phyloP scores from a whole-genome alignment of 805 yeast genomes.

The Wickerhamiella siamensis region DNA sequence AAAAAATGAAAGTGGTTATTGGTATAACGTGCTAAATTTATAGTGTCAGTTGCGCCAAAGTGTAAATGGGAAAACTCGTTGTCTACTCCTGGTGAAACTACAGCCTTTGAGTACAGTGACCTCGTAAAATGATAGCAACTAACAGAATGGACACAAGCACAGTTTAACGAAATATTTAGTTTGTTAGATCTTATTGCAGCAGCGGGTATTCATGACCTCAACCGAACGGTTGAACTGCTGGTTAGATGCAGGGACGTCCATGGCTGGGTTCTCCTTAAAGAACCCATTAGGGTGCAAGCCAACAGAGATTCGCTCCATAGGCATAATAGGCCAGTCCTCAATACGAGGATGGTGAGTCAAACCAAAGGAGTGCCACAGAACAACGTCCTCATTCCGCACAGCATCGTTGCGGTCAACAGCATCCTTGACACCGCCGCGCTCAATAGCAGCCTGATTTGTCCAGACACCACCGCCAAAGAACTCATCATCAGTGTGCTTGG shows the following conservation, averaged over 20 bases:
- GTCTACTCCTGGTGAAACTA: too few relatives aligned
- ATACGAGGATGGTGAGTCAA: constrained; percentile 71
- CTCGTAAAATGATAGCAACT: too few relatives aligned
- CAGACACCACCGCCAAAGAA: constrained; percentile 73
- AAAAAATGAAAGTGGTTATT: too few relatives aligned
- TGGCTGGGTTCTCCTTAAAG: constrained; percentile 66
- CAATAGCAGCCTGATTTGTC: constrained; percentile 67
- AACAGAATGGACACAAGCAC: too few relatives aligned
- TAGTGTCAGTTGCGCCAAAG: too few relatives aligned
- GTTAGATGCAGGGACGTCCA: constrained; percentile 59
- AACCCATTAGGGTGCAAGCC: constrained; percentile 56
- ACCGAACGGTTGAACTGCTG: constrained; percentile 55
- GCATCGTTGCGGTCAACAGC: constrained; percentile 35
- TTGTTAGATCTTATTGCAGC: constrained; percentile 9
- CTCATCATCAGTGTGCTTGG: constrained; percentile 59
- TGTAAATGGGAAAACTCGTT: too few relatives aligned
- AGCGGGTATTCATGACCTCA: constrained; percentile 17
- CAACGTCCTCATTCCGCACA: constrained; percentile 51
- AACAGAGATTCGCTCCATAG: constrained; percentile 59
- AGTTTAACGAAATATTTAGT: too few relatives aligned
- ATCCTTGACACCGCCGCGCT: constrained; percentile 30
- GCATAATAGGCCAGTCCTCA: constrained; percentile 85
- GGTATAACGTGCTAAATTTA: too few relatives aligned
- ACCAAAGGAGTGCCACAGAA: constrained; percentile 71
- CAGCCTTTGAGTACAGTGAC: too few relatives aligned